phyloP scores from a whole-genome alignment of 352 stramenopile genomes.

The Phytophthora sp. region DNA sequence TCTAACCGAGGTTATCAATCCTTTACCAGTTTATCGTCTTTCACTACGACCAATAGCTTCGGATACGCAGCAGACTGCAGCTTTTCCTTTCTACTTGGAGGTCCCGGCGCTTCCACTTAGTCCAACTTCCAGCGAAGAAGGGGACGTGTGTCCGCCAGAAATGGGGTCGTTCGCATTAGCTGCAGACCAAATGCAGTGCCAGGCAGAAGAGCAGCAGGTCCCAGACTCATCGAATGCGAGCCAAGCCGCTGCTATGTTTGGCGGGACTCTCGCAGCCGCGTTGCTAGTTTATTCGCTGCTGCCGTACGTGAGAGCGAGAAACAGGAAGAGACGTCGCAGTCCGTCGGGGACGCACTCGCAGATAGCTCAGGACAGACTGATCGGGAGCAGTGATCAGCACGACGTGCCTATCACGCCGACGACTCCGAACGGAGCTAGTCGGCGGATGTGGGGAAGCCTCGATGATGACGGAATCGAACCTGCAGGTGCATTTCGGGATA shows the following conservation, averaged over 20 bases:
- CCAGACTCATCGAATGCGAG: constrained; percentile 14
- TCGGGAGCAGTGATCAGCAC: constrained; percentile 1
- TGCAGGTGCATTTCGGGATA: constrained; percentile 16
- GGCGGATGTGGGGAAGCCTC: constrained; percentile 21
- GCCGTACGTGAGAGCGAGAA: constrained; percentile 28
- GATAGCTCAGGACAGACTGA: constrained; percentile 11
- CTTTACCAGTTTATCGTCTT: constrained; percentile 27
- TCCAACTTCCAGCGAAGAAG: constrained; percentile 14
- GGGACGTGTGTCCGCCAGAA: constrained; percentile 29
- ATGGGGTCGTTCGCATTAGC: constrained; percentile 27
- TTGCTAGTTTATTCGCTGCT: constrained; percentile 39
- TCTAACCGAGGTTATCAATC: not conserved
- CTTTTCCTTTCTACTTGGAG: constrained; percentile 31
- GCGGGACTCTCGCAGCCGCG: constrained; percentile 36
- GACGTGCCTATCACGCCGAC: constrained; percentile 17
- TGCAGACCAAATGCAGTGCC: constrained; percentile 25
- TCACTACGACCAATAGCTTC: constrained; percentile 19
- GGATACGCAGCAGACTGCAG: constrained; percentile 6
- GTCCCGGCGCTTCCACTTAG: constrained; percentile 9
- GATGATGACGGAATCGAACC: constrained; percentile 29
- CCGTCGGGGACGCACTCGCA: constrained; percentile 19
- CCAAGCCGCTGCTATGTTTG: constrained; percentile 32
- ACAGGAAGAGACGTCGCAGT: constrained; percentile 20
- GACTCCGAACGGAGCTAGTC: constrained; percentile 24
- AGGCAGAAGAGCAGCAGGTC: constrained; percentile 2